Conservation (phyloP, 257 asterid genomes). For the Buddleja alternifolia region DNA sequence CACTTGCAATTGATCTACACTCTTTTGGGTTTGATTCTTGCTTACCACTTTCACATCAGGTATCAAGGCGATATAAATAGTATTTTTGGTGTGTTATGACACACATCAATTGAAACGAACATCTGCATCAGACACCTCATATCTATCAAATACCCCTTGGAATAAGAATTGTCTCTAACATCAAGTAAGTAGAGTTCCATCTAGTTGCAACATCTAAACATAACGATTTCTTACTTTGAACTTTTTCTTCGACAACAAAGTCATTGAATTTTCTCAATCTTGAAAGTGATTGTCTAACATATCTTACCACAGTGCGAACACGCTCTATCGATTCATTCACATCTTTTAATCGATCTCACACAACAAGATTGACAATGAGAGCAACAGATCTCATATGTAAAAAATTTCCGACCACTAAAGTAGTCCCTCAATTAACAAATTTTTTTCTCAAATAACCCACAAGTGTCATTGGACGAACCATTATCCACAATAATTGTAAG, state of each 20-base stretch:
- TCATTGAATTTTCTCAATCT: not conserved
- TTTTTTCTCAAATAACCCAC: not conserved
- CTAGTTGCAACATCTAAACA: slow-evolving; percentile 17
- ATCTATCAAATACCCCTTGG: no score
- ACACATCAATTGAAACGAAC: no score
- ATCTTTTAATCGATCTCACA: slow-evolving; percentile 14
- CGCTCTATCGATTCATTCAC: not conserved
- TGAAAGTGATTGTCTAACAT: not conserved
- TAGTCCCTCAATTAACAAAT: not conserved
- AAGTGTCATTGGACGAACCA: not conserved
- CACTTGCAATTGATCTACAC: no score
- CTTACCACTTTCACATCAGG: no score
- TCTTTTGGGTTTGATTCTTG: no score
- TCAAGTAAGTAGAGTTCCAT: no score
- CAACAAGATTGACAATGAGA: slow-evolving; percentile 20
- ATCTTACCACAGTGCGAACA: not conserved
- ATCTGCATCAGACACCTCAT: no score
- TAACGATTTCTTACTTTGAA: not conserved
- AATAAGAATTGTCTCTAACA: no score
- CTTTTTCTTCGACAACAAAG: not conserved
- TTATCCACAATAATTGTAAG: slow-evolving; percentile 16
- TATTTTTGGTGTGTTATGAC: no score
- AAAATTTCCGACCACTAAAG: not conserved
- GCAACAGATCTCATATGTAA: slow-evolving; percentile 18
- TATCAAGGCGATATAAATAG: no score